phyloP scores from a whole-genome alignment of 306 rosid genomes.

The Vigna nakashimae region DNA sequence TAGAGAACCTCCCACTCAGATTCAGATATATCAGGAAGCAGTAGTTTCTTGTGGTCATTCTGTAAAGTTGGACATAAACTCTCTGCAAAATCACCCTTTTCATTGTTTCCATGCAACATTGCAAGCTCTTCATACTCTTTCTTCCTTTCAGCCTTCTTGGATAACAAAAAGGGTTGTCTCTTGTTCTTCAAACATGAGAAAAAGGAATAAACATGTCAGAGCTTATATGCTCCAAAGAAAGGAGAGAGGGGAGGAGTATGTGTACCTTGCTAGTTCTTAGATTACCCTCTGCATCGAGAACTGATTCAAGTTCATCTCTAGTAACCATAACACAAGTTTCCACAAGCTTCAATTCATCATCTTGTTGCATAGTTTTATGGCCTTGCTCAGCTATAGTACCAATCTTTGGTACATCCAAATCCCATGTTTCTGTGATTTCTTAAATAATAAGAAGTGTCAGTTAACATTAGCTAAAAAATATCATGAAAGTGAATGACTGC shows the following conservation, averaged over 20 bases:
- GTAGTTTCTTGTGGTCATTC: conserved; percentile 38
- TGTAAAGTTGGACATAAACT: conserved; percentile 31
- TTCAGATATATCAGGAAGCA: conserved; percentile 51
- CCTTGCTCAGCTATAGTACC: conserved; percentile 43
- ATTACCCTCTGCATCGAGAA: conserved; percentile 42
- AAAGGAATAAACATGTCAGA: conserved; percentile 23
- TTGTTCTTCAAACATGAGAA: conserved; percentile 58
- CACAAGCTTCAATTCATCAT: conserved; percentile 53
- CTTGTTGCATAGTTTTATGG: conserved; percentile 44
- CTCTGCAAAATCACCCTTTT: conserved; percentile 39
- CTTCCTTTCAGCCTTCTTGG: conserved; percentile 70
- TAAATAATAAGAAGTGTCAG: conserved; percentile 27
- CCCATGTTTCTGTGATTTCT: conserved; percentile 52
- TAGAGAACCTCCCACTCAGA: conserved; percentile 90
- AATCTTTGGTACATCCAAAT: conserved; percentile 41
- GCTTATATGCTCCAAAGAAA: background rate
- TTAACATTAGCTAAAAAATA: conserved; percentile 32
- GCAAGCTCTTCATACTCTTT: conserved; percentile 86
- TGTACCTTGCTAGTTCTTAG: conserved; percentile 65
- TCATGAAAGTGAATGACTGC: conserved; percentile 22
- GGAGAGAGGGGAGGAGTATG: background rate
- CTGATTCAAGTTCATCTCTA: conserved; percentile 57
- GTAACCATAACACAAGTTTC: conserved; percentile 79
- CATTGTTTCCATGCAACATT: conserved; percentile 50
- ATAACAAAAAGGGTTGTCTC: conserved; percentile 59